phyloP scores from a whole-genome alignment of 768 basidiomycete species.

The Boletus coccyginus region DNA sequence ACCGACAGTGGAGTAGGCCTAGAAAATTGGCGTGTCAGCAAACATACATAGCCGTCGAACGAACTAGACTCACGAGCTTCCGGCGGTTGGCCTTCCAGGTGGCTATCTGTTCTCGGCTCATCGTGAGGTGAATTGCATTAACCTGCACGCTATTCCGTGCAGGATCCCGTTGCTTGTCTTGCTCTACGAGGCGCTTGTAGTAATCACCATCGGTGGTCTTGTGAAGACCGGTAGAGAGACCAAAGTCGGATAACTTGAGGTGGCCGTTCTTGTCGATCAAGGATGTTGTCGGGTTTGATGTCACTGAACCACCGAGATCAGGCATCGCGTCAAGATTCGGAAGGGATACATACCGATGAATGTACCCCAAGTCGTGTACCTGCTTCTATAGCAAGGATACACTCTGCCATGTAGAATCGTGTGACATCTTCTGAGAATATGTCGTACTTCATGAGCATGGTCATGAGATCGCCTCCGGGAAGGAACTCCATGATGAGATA shows the following conservation, averaged over 20 bases:
- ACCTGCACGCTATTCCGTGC: constrained; percentile 96
- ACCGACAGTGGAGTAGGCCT: constrained; percentile 93
- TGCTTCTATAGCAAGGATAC: constrained; percentile 97
- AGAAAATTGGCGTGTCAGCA: constrained; percentile 6
- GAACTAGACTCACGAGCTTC: constrained; percentile 64
- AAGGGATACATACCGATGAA: constrained; percentile 73
- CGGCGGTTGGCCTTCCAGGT: constrained; percentile 99
- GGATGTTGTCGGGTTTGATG: constrained; percentile 98
- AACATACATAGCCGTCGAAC: neutral
- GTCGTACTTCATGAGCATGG: constrained; percentile 99
- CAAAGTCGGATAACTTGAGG: constrained; percentile 97
- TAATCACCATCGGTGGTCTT: constrained; percentile 93
- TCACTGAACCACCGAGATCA: constrained; percentile 53
- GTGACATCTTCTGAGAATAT: constrained; percentile 98
- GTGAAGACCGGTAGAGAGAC: constrained; percentile 95
- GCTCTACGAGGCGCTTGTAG: constrained; percentile 88
- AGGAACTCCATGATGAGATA: constrained; percentile 97
- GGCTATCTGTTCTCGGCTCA: constrained; percentile 94
- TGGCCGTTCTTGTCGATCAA: constrained; percentile 97
- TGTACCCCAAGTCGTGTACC: constrained; percentile 97
- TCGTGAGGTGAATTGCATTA: constrained; percentile 95
- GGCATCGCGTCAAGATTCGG: neutral
- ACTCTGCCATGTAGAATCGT: constrained; percentile 99
- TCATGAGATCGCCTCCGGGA: constrained; percentile 97
- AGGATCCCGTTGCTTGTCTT: constrained; percentile 58